Base-by-base conservation (phyloP, 805 yeast species). In the Lipomyces chichibuensis region DNA sequence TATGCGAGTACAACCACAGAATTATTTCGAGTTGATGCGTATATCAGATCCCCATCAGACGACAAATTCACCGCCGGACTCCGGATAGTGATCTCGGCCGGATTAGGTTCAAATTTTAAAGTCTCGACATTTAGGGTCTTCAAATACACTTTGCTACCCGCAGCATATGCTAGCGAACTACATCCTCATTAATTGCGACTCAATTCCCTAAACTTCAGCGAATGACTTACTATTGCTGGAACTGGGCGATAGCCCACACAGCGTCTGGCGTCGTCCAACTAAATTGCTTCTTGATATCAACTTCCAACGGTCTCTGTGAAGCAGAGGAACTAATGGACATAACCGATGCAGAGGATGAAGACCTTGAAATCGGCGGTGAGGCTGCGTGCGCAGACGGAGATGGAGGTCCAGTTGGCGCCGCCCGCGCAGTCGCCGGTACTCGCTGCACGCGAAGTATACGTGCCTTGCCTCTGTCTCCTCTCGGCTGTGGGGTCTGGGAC, bases 81-180 rank as follows among this genome's bases (percentile, higher is more conserved):
- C n/a, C 65, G 59, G 2, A 68, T 59, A 2, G 60, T 27, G 11
- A 63, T 43, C 7, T 63, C 70, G 14, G 27, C 53, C 25, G 49
- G 35, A 5, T n/a, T n/a, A 20, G 35, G 33, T 8, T 65, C 66
- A 55, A 67, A 60, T 54, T 55, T 55, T 35, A 59, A 20, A 4
- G 62, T 53, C 20, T 66, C 69, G 35, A 25, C 17, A 25, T 68
- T 59, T 23, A 68, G 37, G 20, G 29, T 27, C 51, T 57, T 59
- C 39, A 68, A 25, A 25, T 27, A 43, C 3, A 68, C 63, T 23
- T 54, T 66, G 27, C 9, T 33, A 11, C 70, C 70, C 14, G 69
- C 32, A 33, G 70, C 53, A 57, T 66, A 68, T 25, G 63, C 63
- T 33, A 67, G 25, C 6, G 62, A 61, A 27, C 67, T 67, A 25